phyloP scores from a whole-genome alignment of 2,329 filamentous ascomycete genomes.

The Stagonosporopsis vannaccii region DNA sequence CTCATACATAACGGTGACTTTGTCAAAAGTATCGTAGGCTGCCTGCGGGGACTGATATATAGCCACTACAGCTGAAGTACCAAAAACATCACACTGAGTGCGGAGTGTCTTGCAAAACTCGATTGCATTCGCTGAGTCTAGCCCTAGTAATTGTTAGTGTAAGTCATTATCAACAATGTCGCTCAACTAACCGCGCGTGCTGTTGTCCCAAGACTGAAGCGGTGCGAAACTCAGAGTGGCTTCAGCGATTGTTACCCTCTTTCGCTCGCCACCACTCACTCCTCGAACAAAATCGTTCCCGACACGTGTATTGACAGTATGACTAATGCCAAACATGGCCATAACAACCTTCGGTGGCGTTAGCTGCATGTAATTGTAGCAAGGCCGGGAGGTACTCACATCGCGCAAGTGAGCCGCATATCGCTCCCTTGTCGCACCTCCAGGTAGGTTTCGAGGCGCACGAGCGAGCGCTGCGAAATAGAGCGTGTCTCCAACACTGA shows the following conservation, averaged over 20 bases:
- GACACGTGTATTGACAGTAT: conserved; percentile 73
- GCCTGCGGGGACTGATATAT: conserved; percentile 71
- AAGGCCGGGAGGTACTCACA: conserved; percentile 11
- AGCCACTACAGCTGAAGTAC: conserved; percentile 54
- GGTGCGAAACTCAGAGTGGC: conserved; percentile 26
- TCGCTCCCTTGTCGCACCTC: conserved; percentile 60
- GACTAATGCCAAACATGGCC: conserved; percentile 76
- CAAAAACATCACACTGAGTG: conserved; percentile 57
- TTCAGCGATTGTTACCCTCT: conserved; percentile 35
- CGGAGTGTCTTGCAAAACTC: conserved; percentile 64
- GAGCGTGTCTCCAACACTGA: conserved; percentile 78
- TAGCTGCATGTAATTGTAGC: neutral
- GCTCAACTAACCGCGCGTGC: conserved; percentile 21
- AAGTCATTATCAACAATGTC: conserved; percentile 1
- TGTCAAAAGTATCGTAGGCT: conserved; percentile 72
- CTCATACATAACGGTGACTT: conserved; percentile 74
- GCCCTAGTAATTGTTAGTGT: conserved; percentile 21
- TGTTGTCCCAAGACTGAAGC: conserved; percentile 57
- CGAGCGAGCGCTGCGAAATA: conserved; percentile 71
- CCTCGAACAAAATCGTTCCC: conserved; percentile 77
- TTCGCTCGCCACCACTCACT: conserved; percentile 73
- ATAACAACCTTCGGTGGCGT: conserved; percentile 62
- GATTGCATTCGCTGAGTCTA: conserved; percentile 57
- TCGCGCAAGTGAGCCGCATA: conserved; percentile 70
- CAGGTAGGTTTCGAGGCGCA: conserved; percentile 66